Base-by-base conservation (phyloP, 441 rosid genomes). In the Aquilaria agallochum region DNA sequence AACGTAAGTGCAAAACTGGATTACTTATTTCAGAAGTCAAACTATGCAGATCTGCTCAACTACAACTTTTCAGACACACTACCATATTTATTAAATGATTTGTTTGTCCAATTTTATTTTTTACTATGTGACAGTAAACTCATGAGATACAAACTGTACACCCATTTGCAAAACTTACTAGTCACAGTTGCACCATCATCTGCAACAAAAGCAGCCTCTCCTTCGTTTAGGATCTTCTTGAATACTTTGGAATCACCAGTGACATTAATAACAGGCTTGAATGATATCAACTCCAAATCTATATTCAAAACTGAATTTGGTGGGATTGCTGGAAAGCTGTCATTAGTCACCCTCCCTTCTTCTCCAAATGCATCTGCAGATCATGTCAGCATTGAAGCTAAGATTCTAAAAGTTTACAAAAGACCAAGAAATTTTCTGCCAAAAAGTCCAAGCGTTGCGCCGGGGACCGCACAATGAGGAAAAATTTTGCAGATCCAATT, bases 191-290 rank as follows among this genome's bases (percentile, higher is more conserved):
- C 86, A 51, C 86, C 87, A 65, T 86, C 92, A 68, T 75, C 61
- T 56, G 87, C 83, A 50, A 68, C 64, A 63, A 57, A 5, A 59
- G 68, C 51, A 48, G 75, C 83, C 65, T 81, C 78, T 65, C 92
- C 89, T 67, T 78, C 84, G 53, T 68, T 81, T 70, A 86, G 36
- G 48, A 86, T 78, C 73, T 86, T 86, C 73, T 86, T 86, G 47
- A 81, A 55, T 53, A 83, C 86, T 74, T 81, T 80, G 47, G 70
- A 72, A 65, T 86, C 87, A 8, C 82, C 83, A 6, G 73, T 67
- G 51, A 83, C 77, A 75, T 86, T 87, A 66, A 82, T 64, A 47
- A 86, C 89, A 57, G 78, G 66, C 68, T 80, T 86, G 59, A 75
- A 83, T 44, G 89, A 80, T 12, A 75, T 66, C 77, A 86, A 68